Percentiles rank a stretch among this genome's conserved stretches.
Evolutionary conservation across 1,139 yeast species (phyloP).

Genomic region (Geotrichum australiense): DNA sequence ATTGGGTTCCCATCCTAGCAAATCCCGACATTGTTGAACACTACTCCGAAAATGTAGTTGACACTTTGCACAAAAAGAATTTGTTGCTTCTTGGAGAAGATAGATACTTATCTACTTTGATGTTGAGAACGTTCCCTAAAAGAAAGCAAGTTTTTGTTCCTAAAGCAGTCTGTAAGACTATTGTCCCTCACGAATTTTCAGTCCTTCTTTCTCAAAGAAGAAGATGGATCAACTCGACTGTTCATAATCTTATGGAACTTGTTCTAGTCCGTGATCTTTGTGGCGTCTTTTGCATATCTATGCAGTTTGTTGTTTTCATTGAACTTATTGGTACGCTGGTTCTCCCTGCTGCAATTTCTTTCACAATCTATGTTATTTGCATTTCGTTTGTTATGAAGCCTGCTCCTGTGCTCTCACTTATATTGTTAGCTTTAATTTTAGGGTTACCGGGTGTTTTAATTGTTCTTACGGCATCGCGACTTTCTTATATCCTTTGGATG

Average conservation of each 20-base stretch:
- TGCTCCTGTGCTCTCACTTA: constrained; percentile 69
- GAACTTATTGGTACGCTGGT: constrained; percentile 45
- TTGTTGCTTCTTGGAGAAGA: constrained; percentile 33
- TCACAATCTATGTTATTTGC: constrained; percentile 71
- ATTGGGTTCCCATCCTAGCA: constrained; percentile 66
- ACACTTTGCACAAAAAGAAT: constrained; percentile 33
- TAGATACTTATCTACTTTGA: constrained; percentile 32
- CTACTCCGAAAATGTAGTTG: constrained; percentile 31
- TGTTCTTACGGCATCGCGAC: constrained; percentile 67
- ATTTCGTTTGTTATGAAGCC: constrained; percentile 69
- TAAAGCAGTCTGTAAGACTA: constrained; percentile 31
- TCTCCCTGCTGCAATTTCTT: constrained; percentile 77
- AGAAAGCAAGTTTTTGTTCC: constrained; percentile 32
- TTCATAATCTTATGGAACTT: constrained; percentile 33
- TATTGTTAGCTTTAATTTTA: constrained; percentile 66
- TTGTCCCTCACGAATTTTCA: constrained; percentile 30
- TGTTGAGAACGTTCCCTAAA: constrained; percentile 32
- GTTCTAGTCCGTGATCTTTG: constrained; percentile 31
- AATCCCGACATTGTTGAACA: constrained; percentile 32
- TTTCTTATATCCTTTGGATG: constrained; percentile 70
- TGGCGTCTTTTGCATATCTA: constrained; percentile 35
- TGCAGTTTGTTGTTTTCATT: constrained; percentile 33
- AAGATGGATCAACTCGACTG: constrained; percentile 36
- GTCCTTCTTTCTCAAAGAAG: constrained; percentile 34
- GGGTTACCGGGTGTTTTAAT: constrained; percentile 81